Base-by-base conservation (phyloP, 805 yeast genomes). In the Lipomyces kockii region DNA sequence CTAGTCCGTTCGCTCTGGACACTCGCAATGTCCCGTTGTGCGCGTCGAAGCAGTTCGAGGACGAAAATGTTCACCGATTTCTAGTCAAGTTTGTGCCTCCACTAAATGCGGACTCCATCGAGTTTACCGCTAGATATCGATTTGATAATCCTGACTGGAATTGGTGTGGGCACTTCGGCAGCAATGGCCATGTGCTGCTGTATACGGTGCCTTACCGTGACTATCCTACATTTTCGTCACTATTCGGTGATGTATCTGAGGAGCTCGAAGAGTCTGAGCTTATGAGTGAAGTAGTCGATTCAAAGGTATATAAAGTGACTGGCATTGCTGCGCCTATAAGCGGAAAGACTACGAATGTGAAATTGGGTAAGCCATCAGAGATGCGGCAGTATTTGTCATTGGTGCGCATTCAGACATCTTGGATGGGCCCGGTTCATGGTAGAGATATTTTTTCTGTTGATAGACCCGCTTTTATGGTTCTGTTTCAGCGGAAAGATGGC, bases 401-500 rank as follows among this genome's bases (percentile, higher is more conserved):
- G 14, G 68, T 67, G 22, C 64, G 70, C 17, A 60, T 69, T 25
- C 63, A 62, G 37, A 58, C 58, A 17, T 63, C 67, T 8, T 69
- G 72, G 72, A 60, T 62, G 61, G 72, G 72, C 9, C 72, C 72
- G 20, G 37, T 65, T 17, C 72, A 67, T 57, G 72, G 72, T n/a
- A 43, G 43, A 6, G 25, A 22, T 8, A 34, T 22, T n/a, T 67
- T 69, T 56, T 11, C 14, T 11, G 58, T 69, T 37, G 72, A 69
- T 25, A 52, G 64, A 34, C 62, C 67, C 25, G 65, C 63, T 17
- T 61, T 64, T 20, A 32, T 67, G 64, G 35, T 67, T 1, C 61
- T 69, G 17, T 69, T 66, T 32, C 69, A 66, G 39, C 66, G 75
- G 14, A 49, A 35, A 12, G 76, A 75, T 60, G 76, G 75, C 5